These are phyloP conservation scores for Raphanus raphanistrum DNA, from an alignment of 345 rosid species.

Conservation along the genomic window DNA sequence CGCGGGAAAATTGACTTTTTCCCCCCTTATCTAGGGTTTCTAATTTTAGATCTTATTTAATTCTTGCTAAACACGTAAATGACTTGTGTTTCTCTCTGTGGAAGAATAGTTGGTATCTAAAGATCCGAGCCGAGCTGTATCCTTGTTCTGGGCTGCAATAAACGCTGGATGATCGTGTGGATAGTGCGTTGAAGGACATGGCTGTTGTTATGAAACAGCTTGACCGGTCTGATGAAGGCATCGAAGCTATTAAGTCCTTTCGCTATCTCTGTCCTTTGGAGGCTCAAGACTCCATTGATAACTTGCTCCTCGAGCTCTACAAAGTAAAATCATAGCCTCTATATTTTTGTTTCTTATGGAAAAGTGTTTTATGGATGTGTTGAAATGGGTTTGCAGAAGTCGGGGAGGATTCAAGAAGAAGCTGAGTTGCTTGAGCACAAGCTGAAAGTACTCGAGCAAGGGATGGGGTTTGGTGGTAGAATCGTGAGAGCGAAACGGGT, in stretches of 20 bases:
- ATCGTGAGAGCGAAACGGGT: conserved; percentile 59
- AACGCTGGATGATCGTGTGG: conserved; percentile 75
- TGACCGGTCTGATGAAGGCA: conserved; percentile 68
- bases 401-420: conserved; percentile 82
- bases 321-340: conserved; percentile 41
- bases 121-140: conserved; percentile 62
- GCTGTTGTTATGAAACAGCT: conserved; percentile 76
- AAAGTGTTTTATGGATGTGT: conserved; percentile 5
- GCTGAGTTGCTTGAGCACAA: conserved; percentile 68
- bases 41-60: conserved; percentile 8
- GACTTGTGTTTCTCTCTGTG: neutral
- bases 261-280: conserved; percentile 70
- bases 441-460: conserved; percentile 62
- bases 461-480: conserved; percentile 52
- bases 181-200: conserved; percentile 80
- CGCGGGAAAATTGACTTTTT: neutral
- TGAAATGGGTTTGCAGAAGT: conserved; percentile 49
- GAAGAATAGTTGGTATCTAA: conserved; percentile 54
- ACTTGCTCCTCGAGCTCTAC: conserved; percentile 73
- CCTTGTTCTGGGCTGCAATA: conserved; percentile 81
- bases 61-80: neutral
- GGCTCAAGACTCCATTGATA: conserved; percentile 73
- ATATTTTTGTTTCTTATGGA: neutral
- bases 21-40: neutral
- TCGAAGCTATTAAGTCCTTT: conserved; percentile 76